Conservation (phyloP, 495 filamentous ascomycete species). For the Penicillium flavigenum region DNA sequence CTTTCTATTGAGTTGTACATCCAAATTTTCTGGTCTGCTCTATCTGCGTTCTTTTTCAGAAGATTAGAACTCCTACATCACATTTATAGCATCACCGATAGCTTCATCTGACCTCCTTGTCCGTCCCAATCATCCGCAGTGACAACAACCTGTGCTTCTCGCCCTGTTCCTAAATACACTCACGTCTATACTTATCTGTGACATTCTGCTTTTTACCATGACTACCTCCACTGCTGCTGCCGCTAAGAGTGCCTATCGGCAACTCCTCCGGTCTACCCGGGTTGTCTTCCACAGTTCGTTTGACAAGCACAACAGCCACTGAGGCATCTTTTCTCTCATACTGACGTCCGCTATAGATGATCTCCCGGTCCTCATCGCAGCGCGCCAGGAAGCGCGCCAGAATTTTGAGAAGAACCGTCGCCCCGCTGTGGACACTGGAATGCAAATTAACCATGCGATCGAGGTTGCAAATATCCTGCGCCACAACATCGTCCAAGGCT, state of each 20-base stretch:
- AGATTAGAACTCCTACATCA: not conserved
- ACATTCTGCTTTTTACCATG: constrained; percentile 15
- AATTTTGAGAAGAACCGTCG: constrained; percentile 66
- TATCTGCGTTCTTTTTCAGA: not conserved
- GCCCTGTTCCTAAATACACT: not conserved
- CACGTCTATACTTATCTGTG: not conserved
- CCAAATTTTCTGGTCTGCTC: not conserved
- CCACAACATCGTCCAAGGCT: constrained; percentile 87
- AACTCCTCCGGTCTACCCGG: constrained; percentile 76
- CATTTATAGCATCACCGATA: not conserved
- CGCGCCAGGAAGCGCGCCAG: constrained; percentile 65
- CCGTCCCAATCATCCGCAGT: not conserved
- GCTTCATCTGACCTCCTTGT: not conserved
- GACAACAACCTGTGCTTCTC: not conserved
- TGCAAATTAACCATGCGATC: constrained; percentile 71
- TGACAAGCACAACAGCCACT: not conserved
- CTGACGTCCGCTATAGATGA: constrained; percentile 57
- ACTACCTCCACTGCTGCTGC: constrained; percentile 40
- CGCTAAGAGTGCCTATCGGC: constrained; percentile 77
- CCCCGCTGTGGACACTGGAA: constrained; percentile 50
- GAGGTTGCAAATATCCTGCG: constrained; percentile 78
- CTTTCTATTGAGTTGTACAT: constrained; percentile 12
- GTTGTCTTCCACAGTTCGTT: constrained; percentile 78
- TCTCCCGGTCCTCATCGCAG: constrained; percentile 59
- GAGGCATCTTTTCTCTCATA: not conserved